Base-by-base conservation (phyloP, 2,329 filamentous ascomycete genomes). In the Salinomyces thailandicus region DNA sequence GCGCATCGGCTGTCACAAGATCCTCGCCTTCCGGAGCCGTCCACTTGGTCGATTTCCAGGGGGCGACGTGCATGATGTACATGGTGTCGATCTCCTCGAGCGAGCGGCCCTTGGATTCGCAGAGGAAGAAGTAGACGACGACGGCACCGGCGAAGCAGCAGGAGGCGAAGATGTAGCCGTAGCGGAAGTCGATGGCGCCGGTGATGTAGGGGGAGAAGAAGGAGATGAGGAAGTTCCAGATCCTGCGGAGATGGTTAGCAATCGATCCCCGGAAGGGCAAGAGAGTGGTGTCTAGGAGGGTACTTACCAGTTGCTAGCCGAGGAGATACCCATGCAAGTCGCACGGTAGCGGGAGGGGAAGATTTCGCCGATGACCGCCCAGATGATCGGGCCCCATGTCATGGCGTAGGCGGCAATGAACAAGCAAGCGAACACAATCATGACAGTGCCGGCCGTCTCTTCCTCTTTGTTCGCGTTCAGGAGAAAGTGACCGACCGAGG, bases 331-430 rank as follows among this genome's bases (percentile, higher is more conserved):
- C 53, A 18, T 67, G 71, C 51, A 18, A 9, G 70, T 69, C 2
- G 73, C 73, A 24, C 75, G 66, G 42, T 48, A 48, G 20, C 42
- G 35, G 12, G 41, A 72, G 0, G 72, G 77, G 55, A 79, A 83
- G 12, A 82, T 69, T 52, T 79, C 75, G 4, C 74, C 72, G 31
- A 77, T 72, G 16, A 79, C 67, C 36, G 47, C 75, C 81, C 81
- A 86, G 36, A 81, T 73, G 33, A 77, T 71, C 1, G 79, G 79
- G 15, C 77, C 78, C 79, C 78, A 82, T 2, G 77, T 81, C 1
- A 73, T 79, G 3, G 77, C 77, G 41, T 77, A 82, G 1, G 68
- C 74, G 0, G 77, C 65, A 45, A 79, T 78, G 53, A 79, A 79
- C 27, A 83, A 64, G 50, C 77, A 81, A 0, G 78, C 77, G 55